phyloP scores from a whole-genome alignment of 257 asterid species.

The Primulina tabacum region DNA sequence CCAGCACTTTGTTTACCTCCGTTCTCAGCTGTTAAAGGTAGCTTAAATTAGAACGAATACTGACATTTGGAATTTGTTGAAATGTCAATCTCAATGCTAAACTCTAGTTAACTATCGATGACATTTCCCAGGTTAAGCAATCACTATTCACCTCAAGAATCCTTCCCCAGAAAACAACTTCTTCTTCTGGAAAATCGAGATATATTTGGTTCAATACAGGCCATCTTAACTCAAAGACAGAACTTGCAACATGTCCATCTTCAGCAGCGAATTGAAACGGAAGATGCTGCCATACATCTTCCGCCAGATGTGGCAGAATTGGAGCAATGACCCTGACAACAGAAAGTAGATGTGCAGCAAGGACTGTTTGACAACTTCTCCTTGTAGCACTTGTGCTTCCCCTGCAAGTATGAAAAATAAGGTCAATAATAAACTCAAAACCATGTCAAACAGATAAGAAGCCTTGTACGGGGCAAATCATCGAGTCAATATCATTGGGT shows the following conservation, averaged over 20 bases:
- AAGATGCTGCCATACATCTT: conserved; percentile 95
- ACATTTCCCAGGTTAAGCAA: not conserved
- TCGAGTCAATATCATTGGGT: too few relatives aligned
- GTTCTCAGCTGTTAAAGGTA: conserved; percentile 71
- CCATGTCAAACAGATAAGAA: too few relatives aligned
- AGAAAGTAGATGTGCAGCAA: conserved; percentile 71
- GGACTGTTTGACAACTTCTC: conserved; percentile 96
- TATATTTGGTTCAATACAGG: conserved; percentile 54
- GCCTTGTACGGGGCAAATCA: too few relatives aligned
- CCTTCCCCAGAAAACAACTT: conserved; percentile 72
- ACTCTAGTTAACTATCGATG: not conserved
- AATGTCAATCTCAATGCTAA: too few relatives aligned
- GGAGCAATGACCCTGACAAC: conserved; percentile 79
- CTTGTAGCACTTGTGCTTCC: conserved; percentile 80
- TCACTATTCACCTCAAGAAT: conserved; percentile 71
- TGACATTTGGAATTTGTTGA: too few relatives aligned
- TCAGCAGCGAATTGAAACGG: conserved; percentile 65
- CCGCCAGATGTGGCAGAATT: conserved; percentile 92
- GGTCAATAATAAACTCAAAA: not conserved
- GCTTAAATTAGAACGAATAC: conserved; percentile 12
- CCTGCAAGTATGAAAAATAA: conserved; percentile 35
- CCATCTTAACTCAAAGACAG: conserved; percentile 86
- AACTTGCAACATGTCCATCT: conserved; percentile 57
- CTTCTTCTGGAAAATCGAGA: conserved; percentile 62
- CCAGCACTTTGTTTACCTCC: conserved; percentile 97